A percentile compares a stretch with the other conserved stretches of the same genome.
phyloP scores from a whole-genome alignment of 345 rosid species.

The Luvunga scandens region DNA sequence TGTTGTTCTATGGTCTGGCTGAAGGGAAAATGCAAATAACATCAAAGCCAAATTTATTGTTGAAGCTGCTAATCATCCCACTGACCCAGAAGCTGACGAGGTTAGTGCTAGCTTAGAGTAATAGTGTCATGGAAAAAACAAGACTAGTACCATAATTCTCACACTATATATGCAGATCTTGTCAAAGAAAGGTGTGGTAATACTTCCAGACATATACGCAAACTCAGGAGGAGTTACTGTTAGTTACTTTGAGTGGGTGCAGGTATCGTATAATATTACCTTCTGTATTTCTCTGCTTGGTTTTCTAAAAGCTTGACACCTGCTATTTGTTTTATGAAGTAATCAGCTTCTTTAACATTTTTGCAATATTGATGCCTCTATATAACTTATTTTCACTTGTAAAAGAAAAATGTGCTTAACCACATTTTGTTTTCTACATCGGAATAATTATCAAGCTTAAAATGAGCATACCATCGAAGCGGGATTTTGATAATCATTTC shows the following conservation, averaged over 20 bases:
- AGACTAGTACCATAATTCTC: background rate
- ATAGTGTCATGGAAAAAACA: background rate
- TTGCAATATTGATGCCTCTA: background rate
- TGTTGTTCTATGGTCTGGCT: constrained; percentile 8
- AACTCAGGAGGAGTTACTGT: constrained; percentile 98
- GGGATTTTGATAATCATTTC: background rate
- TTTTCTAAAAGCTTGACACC: background rate
- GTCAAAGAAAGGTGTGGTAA: constrained; percentile 79
- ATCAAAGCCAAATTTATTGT: constrained; percentile 84
- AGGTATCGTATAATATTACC: constrained; percentile 39
- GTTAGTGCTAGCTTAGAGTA: constrained; percentile 31
- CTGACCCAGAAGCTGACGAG: constrained; percentile 98
- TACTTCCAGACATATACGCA: constrained; percentile 94
- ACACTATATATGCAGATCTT: constrained; percentile 45
- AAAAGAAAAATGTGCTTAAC: background rate
- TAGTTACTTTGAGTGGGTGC: constrained; percentile 99
- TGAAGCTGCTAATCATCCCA: constrained; percentile 97
- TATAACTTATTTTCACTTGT: background rate
- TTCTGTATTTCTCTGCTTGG: background rate
- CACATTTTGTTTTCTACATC: background rate
- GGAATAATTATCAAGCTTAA: background rate
- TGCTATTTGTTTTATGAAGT: background rate
- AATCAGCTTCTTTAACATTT: background rate
- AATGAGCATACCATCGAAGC: background rate
- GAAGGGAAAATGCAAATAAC: constrained; percentile 81